Evolutionary conservation across 1,284 basidiomycete species (phyloP), one percentile per base, ranked within the genome.

Genomic region (Meripilus lineatus): DNA sequence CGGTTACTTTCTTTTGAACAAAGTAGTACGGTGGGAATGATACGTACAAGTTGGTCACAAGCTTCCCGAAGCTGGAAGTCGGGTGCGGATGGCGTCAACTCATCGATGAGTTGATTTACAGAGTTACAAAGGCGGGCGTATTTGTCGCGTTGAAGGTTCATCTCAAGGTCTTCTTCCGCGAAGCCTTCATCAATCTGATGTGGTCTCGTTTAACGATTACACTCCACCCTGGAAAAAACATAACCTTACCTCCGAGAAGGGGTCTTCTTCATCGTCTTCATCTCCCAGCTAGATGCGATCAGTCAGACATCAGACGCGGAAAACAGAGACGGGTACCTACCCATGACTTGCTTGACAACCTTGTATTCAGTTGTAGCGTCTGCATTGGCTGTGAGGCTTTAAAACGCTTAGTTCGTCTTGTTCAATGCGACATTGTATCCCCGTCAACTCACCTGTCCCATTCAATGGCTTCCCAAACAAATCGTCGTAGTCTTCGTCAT

Each of bases 121-220:
- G 77, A 76, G 34, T 79, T 83, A 55, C 81, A 89, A 39, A 96
- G 70, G 5, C 93, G 78, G 1, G 95, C 94, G 54, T 89, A 76
- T 68, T 94, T 92, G 68, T 96, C 93, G 33, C 93, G 77, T 49
- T 90, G 81, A 5, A 96, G 69, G 53, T 95, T 94, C 1, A 89
- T 78, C 58, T 95, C 92, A 4, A 95, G 71, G 54, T 92, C 88
- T 52, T 91, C 88, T 57, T 93, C 89, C 2, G 80, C 81, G 50
- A 89, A 92, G 23, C 87, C 89, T 70, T 93, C 91, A 53, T 95
- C 91, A 50, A 95, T 92, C 85, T 90, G 50, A 3, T 42, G 35
- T 10, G n/a, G n/a, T n/a, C n/a, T n/a, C n/a, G n/a, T n/a, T 32
- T 13, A 43, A 24, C 22, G 42, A 48, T 46, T 49, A 38, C 28